These are phyloP conservation scores for Podaxis mareebaensis DNA, from an alignment of 768 basidiomycete genomes.

Conservation along the genomic window DNA sequence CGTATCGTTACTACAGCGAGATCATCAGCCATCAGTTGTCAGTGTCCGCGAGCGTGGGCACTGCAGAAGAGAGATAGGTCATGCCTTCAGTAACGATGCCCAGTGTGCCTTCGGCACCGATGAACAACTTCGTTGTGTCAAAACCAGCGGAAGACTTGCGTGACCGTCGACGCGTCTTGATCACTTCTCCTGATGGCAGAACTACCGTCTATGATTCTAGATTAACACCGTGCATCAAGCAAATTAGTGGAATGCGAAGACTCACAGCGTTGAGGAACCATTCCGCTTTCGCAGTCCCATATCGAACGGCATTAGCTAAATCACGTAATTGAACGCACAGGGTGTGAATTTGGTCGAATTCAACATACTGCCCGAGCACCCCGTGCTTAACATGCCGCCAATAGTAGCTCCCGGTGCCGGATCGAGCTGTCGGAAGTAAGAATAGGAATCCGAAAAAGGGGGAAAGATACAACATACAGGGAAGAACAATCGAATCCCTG, in stretches of 20 bases:
- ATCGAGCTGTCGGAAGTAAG: constrained; percentile 53
- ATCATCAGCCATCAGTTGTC: no score
- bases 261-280: constrained; percentile 85
- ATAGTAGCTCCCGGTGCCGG: constrained; percentile 80
- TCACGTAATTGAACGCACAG: not conserved
- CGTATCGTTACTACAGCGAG: constrained; percentile 23
- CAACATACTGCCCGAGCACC: constrained; percentile 75
- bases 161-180: constrained; percentile 79
- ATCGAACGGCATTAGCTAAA: constrained; percentile 76
- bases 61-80: not conserved
- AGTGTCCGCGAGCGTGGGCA: no score
- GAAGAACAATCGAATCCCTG: constrained; percentile 80
- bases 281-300: constrained; percentile 87
- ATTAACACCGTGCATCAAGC: not conserved
- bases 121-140: constrained; percentile 82
- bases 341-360: not conserved
- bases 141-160: constrained; percentile 89
- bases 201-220: constrained; percentile 71
- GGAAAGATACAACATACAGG: constrained; percentile 49
- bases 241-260: not conserved
- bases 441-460: not conserved
- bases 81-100: constrained; percentile 88
- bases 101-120: constrained; percentile 78
- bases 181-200: constrained; percentile 84
- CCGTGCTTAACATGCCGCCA: constrained; percentile 85